Evolutionary conservation across 106 monocot genomes (phyloP).

Genomic region (Allium sativum): DNA sequence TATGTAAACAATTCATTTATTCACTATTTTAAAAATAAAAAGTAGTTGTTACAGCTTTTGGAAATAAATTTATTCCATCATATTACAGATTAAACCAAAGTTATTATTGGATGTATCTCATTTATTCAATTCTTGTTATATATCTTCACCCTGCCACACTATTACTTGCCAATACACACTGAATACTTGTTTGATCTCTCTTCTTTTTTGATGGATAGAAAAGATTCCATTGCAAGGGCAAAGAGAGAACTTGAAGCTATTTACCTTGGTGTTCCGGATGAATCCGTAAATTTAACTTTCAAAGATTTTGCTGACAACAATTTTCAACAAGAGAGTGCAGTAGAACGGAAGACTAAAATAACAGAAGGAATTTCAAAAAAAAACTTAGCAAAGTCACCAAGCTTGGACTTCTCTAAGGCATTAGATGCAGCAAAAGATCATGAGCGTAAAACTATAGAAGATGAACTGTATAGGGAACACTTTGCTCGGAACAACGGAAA

Average conservation of each 20-base stretch:
- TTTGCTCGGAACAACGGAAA: slow-evolving; percentile 1
- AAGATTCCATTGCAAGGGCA: slow-evolving; percentile 10
- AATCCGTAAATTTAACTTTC: slow-evolving; percentile 38
- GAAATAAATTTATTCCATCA: background rate
- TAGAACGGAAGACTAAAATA: background rate
- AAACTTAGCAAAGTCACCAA: slow-evolving; percentile 9
- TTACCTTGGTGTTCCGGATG: slow-evolving; percentile 33
- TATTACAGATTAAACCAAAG: background rate
- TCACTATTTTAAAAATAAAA: background rate
- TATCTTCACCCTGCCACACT: background rate
- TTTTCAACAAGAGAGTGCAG: background rate
- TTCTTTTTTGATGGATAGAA: slow-evolving; percentile 17
- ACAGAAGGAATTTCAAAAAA: background rate
- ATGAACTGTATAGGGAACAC: slow-evolving; percentile 6
- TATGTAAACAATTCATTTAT: background rate
- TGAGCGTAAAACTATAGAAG: background rate
- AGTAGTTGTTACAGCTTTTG: background rate
- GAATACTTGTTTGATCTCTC: background rate
- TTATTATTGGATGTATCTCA: background rate
- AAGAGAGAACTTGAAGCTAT: slow-evolving; percentile 30
- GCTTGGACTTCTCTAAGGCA: slow-evolving; percentile 19
- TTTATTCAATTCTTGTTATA: background rate
- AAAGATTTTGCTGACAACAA: slow-evolving; percentile 17
- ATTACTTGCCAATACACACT: background rate
- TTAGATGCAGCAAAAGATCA: background rate